phyloP scores from a whole-genome alignment of 306 rosid genomes.

The Cercis canadensis region DNA sequence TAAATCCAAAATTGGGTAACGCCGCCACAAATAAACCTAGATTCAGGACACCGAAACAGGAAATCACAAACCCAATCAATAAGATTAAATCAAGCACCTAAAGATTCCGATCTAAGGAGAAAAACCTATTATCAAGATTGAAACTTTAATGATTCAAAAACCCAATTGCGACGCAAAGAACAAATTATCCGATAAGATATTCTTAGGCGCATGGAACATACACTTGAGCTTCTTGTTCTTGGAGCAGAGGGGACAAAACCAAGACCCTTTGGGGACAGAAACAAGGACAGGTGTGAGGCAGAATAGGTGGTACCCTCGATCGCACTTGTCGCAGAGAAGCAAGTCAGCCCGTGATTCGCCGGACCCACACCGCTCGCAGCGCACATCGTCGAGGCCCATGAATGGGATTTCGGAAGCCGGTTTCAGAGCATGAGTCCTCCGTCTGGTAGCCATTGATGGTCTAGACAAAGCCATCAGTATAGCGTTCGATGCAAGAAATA shows the following conservation, averaged over 20 bases:
- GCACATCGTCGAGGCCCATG: slow-evolving; percentile 20
- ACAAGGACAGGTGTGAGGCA: slow-evolving; percentile 76
- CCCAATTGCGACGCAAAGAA: neutral
- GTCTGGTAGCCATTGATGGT: slow-evolving; percentile 38
- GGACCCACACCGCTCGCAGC: slow-evolving; percentile 62
- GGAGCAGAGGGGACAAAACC: slow-evolving; percentile 82
- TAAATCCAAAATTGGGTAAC: neutral
- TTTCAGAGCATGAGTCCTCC: slow-evolving; percentile 68
- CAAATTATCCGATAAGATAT: neutral
- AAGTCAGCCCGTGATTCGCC: slow-evolving; percentile 67
- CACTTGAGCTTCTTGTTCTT: slow-evolving; percentile 53
- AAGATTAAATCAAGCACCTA: neutral
- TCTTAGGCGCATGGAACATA: slow-evolving; percentile 25
- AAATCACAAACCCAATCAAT: neutral
- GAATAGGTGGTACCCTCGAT: slow-evolving; percentile 73
- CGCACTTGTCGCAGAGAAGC: slow-evolving; percentile 84
- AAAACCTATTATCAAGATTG: neutral
- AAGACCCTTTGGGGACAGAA: slow-evolving; percentile 72
- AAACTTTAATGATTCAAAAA: neutral
- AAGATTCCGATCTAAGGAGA: neutral
- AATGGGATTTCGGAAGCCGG: slow-evolving; percentile 32
- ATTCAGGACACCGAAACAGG: too few relatives aligned
- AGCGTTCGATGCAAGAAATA: neutral
- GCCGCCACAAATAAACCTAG: neutral
- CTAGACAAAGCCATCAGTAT: slow-evolving; percentile 28